Evolutionary conservation across 768 basidiomycete species (phyloP), one percentile per base, ranked within the genome.

Genomic region (Trametes coccinea): DNA sequence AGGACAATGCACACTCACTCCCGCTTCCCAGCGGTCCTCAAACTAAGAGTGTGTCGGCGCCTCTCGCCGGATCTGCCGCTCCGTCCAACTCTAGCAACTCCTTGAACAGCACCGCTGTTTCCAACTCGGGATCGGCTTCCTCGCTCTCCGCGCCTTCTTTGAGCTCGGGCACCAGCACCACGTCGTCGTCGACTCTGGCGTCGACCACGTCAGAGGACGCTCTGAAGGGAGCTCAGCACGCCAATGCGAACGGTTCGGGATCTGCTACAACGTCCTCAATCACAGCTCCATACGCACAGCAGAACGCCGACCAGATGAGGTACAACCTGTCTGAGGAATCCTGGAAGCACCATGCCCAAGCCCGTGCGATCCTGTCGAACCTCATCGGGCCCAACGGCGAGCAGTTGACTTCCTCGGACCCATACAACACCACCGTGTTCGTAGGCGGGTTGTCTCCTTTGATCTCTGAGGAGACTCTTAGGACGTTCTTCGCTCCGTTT

Each of bases 361-460:
- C 90, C 46, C 84, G 89, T 5, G 89, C 90, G 2, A 90, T 93
- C 59, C 75, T 93, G 59, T 88, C 90, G 10, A 92, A 90, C 68
- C 76, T 93, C 17, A 91, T 93, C 44, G 92, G 92, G 22, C 91
- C 90, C 0, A 92, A 93, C 63, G 92, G 91, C 59, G 89, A 93
- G 76, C 86, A 92, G 73, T 77, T 93, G 64, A 92, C 90, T 31
- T 91, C 90, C 27, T 92, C 89, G 22, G 94, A 96, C 69, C 94
- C 94, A n/a, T 93, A 94, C 70, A 97, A 96, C 69, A 95, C 94
- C 13, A 97, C 95, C 2, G 94, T 93, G 5, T 97, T 97, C 64
- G 95, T 97, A 17, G 95, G 95, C 29, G 95, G 94, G 0, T 71
- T 96, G 54, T 92, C 90, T 9, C 92, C 92, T 16, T 75, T 94